Evolutionary conservation across 495 filamentous ascomycete species (phyloP), one percentile per base, ranked within the genome.

Genomic region (Thozetella sp.): DNA sequence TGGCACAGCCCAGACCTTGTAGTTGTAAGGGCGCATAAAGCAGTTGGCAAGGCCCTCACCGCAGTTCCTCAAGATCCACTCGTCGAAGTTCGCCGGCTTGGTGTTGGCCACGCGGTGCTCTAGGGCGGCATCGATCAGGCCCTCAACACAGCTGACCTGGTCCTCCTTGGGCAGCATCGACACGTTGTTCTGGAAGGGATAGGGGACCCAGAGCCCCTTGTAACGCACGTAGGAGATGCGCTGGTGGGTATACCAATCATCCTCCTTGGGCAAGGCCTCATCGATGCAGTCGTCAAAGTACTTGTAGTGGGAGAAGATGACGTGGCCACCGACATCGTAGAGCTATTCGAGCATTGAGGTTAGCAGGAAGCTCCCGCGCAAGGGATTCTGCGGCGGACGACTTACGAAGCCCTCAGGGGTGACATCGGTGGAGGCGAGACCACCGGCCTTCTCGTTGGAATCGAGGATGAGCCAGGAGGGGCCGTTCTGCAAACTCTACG

Each of bases 251-350:
- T 92, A 97, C 95, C 95, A 99, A 81, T 99, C 96, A 53, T 91
- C 87, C 53, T 90, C 84, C 75, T 93, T 91, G 63, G 95, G 96
- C 48, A 99, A 86, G 57, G 95, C 95, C 81, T 99, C 93, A 70
- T 97, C 82, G 73, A 99, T 90, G 81, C 92, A 96, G 80, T 99
- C 96, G 79, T 99, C 95, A 75, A 99, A 99, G 88, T 99, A 99
- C 79, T 97, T 97, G 88, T 98, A 99, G 85, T 99, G 95, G 61
- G 95, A 99, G 86, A 99, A 99, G 77, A 99, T 98, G 79, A 99
- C 95, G 79, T 99, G 95, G 66, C 95, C 95, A 72, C 95, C 95
- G 67, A 99, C 95, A 83, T 99, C 95, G 83, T 97, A 99, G 65
- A 99, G 88, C 94, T 98, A 67, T 0, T 19, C 51, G 61, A 40